Conservation (phyloP, 2,329 filamentous ascomycete species). For the Pestalotiopsis sp. region DNA sequence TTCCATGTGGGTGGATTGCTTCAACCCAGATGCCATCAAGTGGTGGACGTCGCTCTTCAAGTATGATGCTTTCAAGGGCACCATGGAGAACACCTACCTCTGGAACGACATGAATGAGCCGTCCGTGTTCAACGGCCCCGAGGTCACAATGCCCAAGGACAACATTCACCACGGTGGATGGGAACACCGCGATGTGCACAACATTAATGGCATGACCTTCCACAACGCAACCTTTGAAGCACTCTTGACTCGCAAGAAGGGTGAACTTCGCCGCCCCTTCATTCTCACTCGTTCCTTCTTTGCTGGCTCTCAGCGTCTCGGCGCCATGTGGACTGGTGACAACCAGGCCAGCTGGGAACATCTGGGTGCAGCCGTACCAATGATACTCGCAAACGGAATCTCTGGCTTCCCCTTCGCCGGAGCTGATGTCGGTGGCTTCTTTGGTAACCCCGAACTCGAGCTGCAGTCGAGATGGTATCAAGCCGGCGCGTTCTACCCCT, state of each 20-base stretch:
- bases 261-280: constrained; percentile 83
- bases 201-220: constrained; percentile 92
- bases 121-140: constrained; percentile 96
- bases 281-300: constrained; percentile 92
- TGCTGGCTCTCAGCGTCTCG: constrained; percentile 82
- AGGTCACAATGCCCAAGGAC: constrained; percentile 98
- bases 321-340: constrained; percentile 98
- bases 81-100: constrained; percentile 82
- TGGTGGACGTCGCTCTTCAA: constrained; percentile 93
- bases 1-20: constrained; percentile 94
- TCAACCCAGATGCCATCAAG: constrained; percentile 85
- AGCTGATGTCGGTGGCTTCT: constrained; percentile 96
- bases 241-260: constrained; percentile 80
- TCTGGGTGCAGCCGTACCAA: constrained; percentile 84
- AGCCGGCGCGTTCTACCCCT: constrained; percentile 93
- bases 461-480: constrained; percentile 95
- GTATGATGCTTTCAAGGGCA: constrained; percentile 85
- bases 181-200: constrained; percentile 97
- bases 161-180: constrained; percentile 88
- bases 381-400: constrained; percentile 91
- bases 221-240: constrained; percentile 92
- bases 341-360: constrained; percentile 94
- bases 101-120: constrained; percentile 99
- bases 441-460: constrained; percentile 93
- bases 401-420: constrained; percentile 92